These are phyloP conservation scores for Blastobotrys indianensis DNA, from an alignment of 1,139 yeast genomes.

Conservation along the genomic window DNA sequence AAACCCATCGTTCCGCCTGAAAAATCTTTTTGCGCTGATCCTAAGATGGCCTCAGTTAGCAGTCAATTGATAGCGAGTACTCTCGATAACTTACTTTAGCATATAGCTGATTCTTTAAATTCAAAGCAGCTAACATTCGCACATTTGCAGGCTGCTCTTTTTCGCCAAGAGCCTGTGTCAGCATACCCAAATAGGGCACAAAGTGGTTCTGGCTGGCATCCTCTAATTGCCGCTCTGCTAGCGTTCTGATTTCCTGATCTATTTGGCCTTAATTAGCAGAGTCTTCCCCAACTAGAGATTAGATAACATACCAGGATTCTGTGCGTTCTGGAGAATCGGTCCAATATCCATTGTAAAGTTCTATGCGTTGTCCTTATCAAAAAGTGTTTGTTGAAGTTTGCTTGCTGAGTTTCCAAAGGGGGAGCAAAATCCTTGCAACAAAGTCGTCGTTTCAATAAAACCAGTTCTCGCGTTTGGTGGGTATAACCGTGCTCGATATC, in stretches of 20 bases:
- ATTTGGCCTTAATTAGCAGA: constrained; percentile 6
- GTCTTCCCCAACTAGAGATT: neutral
- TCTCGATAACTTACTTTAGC: constrained; percentile 47
- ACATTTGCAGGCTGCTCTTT: constrained; percentile 68
- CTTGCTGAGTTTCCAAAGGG: neutral
- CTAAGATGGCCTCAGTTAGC: constrained; percentile 6
- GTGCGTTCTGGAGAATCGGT: constrained; percentile 68
- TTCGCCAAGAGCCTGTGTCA: constrained; percentile 68
- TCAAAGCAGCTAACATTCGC: constrained; percentile 86
- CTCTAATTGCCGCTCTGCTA: constrained; percentile 75
- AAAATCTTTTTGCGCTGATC: constrained; percentile 29
- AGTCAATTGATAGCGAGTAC: no score
- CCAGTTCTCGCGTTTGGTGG: neutral
- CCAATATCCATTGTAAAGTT: constrained; percentile 54
- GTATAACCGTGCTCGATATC: neutral
- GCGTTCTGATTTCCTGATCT: constrained; percentile 63
- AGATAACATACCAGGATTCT: constrained; percentile 15
- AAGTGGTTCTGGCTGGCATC: constrained; percentile 72
- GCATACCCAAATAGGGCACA: constrained; percentile 61
- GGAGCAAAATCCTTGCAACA: no score
- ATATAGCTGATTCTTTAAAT: constrained; percentile 78
- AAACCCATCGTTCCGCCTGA: constrained; percentile 49
- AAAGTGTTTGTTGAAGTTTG: neutral
- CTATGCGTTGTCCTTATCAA: constrained; percentile 1
- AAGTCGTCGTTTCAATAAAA: neutral